phyloP scores from a whole-genome alignment of 1,139 yeast genomes.

The Zhuliangozyma parablackwelliae region DNA sequence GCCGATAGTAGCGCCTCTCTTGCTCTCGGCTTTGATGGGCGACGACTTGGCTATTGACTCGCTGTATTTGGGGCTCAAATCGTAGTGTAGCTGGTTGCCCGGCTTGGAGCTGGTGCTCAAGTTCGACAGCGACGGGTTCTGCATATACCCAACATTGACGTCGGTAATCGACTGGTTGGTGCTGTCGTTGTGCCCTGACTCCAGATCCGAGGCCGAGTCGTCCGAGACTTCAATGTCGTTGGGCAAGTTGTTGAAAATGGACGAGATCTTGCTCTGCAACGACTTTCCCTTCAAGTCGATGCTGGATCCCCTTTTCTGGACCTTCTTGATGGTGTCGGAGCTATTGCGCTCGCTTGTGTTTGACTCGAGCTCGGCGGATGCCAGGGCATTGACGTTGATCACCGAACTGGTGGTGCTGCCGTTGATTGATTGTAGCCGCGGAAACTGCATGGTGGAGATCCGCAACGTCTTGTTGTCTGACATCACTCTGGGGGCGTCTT shows the following conservation, averaged over 20 bases:
- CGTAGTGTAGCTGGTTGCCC: conserved; percentile 7
- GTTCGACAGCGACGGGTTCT: conserved; percentile 3
- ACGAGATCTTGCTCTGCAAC: conserved; percentile 21
- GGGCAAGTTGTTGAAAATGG: conserved; percentile 44
- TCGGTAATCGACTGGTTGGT: conserved; percentile 1
- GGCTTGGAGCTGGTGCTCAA: not conserved
- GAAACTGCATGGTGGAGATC: conserved; percentile 20
- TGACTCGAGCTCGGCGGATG: conserved; percentile 16
- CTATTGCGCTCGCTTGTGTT: not conserved
- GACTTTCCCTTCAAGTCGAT: conserved; percentile 1
- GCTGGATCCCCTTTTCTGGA: conserved; percentile 4
- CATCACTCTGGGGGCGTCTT: conserved; percentile 21
- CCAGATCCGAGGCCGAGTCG: conserved; percentile 44
- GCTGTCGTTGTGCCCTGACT: conserved; percentile 21
- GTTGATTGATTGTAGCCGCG: conserved; percentile 14
- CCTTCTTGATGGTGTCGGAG: conserved; percentile 1
- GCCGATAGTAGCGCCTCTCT: conserved; percentile 7
- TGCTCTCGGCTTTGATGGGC: conserved; percentile 24
- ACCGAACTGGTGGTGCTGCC: conserved; percentile 29
- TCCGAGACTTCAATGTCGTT: conserved; percentile 48
- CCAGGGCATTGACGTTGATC: conserved; percentile 29
- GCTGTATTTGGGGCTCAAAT: conserved; percentile 18
- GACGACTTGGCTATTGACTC: conserved; percentile 29
- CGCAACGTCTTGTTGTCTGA: conserved; percentile 30
- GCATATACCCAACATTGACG: conserved; percentile 1